phyloP scores from a whole-genome alignment of 1,139 yeast genomes.

The Eremothecium coryli region DNA sequence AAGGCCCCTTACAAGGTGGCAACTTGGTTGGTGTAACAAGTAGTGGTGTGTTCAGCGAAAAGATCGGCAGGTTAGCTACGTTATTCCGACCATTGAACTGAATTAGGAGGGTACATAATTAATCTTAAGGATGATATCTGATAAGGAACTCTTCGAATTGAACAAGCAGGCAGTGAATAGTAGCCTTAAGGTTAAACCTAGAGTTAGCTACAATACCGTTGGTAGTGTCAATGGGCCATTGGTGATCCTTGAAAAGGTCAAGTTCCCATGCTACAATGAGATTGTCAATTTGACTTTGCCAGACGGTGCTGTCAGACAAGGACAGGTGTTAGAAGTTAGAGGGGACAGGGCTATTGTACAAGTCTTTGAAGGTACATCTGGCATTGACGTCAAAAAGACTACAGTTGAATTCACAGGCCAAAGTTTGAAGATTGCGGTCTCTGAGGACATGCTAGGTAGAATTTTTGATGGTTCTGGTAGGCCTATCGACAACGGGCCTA shows the following conservation, averaged over 20 bases:
- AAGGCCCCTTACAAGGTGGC: background rate
- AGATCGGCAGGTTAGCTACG: too few relatives aligned
- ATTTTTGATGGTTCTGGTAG: constrained; percentile 98
- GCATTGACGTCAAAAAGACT: constrained; percentile 95
- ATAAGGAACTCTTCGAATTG: constrained; percentile 46
- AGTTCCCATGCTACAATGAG: constrained; percentile 92
- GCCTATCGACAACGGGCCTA: constrained; percentile 97
- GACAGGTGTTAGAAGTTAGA: constrained; percentile 96
- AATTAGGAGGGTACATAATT: too few relatives aligned
- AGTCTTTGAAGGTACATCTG: constrained; percentile 97
- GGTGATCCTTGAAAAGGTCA: constrained; percentile 91
- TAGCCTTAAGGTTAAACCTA: constrained; percentile 83
- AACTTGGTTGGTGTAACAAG: too few relatives aligned
- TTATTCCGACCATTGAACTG: too few relatives aligned
- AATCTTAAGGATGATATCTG: constrained; percentile 24
- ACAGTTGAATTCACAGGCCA: constrained; percentile 95
- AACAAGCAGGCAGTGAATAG: constrained; percentile 88
- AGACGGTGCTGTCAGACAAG: constrained; percentile 89
- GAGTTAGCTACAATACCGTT: constrained; percentile 88
- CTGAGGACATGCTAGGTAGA: constrained; percentile 96
- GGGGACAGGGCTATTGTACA: constrained; percentile 97
- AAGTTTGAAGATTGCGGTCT: constrained; percentile 83
- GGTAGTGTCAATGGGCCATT: constrained; percentile 98
- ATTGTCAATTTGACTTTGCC: constrained; percentile 94
- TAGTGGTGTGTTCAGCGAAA: too few relatives aligned